phyloP scores from a whole-genome alignment of 208 protist genomes.

The Leishmania lainsoni region DNA sequence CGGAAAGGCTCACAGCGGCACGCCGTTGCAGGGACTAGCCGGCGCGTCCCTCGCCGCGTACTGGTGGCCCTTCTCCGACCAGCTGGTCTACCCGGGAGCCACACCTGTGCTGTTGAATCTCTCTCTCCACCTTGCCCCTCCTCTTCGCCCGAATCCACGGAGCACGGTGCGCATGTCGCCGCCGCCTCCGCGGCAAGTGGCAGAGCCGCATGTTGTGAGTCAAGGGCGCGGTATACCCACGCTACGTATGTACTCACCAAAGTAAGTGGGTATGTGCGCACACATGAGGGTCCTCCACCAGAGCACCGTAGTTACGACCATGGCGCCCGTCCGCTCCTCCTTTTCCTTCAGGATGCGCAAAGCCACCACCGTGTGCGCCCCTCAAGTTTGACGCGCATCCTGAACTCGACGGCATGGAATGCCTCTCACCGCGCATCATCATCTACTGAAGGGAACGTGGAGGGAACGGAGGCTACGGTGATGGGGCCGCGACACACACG shows the following conservation, averaged over 20 bases:
- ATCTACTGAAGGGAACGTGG: neutral
- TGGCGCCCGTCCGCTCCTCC: neutral
- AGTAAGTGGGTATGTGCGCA: neutral
- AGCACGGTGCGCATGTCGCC: neutral
- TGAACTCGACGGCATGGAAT: neutral
- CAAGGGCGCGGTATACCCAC: neutral
- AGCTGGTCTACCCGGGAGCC: conserved; percentile 80
- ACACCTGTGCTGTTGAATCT: conserved; percentile 92
- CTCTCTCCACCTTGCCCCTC: conserved; percentile 61
- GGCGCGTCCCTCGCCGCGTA: conserved; percentile 40
- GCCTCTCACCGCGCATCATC: neutral
- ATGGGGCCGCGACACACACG: neutral
- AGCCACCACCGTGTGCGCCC: neutral
- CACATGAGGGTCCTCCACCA: neutral
- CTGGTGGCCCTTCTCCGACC: conserved; percentile 95
- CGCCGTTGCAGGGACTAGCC: neutral
- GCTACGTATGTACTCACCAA: neutral
- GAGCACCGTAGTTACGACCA: neutral
- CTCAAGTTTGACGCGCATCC: too few species aligned
- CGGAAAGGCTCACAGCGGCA: neutral
- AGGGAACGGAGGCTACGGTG: neutral
- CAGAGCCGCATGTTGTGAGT: neutral
- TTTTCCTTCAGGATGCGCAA: neutral
- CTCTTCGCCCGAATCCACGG: neutral
- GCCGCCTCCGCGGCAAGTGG: neutral